A percentile compares a stretch with the other conserved stretches of the same genome.
Evolutionary conservation across 176 grass and related monocot species (phyloP).

Genomic region (Cenchrus americanus): DNA sequence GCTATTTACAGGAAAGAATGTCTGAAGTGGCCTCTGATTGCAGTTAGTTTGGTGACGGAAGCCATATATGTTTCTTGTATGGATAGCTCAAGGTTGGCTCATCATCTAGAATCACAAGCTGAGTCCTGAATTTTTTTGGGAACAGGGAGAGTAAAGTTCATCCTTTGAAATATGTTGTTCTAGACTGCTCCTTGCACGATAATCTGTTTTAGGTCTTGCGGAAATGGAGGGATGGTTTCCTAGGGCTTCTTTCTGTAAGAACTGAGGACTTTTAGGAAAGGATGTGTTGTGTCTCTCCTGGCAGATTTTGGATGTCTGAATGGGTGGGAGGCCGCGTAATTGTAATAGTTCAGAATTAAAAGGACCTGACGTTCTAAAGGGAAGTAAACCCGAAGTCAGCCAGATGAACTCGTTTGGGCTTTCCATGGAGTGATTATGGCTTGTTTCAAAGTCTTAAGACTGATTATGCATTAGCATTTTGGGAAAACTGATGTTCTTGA

Average conservation of each 20-base stretch:
- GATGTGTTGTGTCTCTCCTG: neutral
- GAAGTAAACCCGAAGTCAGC: too few species aligned
- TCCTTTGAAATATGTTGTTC: neutral
- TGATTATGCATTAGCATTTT: too few species aligned
- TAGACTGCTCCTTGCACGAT: neutral
- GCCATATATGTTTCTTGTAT: neutral
- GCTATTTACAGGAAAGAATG: conserved; percentile 3
- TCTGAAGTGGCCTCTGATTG: neutral
- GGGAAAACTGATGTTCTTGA: too few species aligned
- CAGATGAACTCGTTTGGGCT: too few species aligned
- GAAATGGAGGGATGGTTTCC: neutral
- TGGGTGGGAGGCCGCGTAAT: neutral
- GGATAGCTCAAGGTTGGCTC: conserved; percentile 9
- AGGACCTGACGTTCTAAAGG: neutral
- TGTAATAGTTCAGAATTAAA: neutral
- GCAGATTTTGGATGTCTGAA: neutral
- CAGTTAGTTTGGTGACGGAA: neutral
- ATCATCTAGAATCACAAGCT: neutral
- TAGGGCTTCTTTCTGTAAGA: neutral
- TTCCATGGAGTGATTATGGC: too few species aligned
- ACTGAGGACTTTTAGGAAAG: neutral
- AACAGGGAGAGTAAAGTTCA: neutral
- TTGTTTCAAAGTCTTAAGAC: too few species aligned
- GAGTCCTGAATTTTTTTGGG: neutral
- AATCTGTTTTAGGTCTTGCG: neutral